Evolutionary conservation across 2,329 filamentous ascomycete species (phyloP), one percentile per base, ranked within the genome.

Genomic region (Cladorrhinum sp.): DNA sequence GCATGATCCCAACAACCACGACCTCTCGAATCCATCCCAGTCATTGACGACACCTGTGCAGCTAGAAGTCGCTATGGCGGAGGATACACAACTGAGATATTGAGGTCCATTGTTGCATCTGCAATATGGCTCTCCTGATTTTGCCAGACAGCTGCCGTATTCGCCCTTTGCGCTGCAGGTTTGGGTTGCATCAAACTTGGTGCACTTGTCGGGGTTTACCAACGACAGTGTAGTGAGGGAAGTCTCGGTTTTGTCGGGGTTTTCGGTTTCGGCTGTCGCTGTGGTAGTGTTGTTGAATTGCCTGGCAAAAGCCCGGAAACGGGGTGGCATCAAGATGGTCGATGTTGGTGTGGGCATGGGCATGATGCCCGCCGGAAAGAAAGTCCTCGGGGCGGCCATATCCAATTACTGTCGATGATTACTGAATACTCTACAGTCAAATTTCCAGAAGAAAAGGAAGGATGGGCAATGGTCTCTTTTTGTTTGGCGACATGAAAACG

Each of bases 31-130:
- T 12, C 18, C 56, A 13, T 56, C 60, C 62, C 62, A 66, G 24
- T 67, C 59, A 59, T n/a, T 24, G 9, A 63, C 59, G 1, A 41
- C 50, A 1, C 56, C 57, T 12, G 23, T 58, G 27, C 65, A 67
- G n/a, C 52, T 65, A n/a, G 64, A 64, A 2, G 58, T 57, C 1
- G 59, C 61, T 22, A 67, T 56, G 8, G 65, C 64, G 1, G 52
- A 60, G 8, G 61, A 63, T 20, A 67, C 54, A 49, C 65, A 67
- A 32, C 58, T 62, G 2, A 67, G 57, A 36, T 67, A 66, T 25
- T 62, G 54, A 7, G 66, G 10, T 5, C 65, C 64, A 16, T 60
- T 32, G 45, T 62, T 61, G 62, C 64, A 66, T 55, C 58, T 63
- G 50, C 65, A 67, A 18, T 41, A 50, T 3, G 38, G 38, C 6